Conservation (phyloP, 164 flowering plant genomes). For the Dillenia suffruticosa region DNA sequence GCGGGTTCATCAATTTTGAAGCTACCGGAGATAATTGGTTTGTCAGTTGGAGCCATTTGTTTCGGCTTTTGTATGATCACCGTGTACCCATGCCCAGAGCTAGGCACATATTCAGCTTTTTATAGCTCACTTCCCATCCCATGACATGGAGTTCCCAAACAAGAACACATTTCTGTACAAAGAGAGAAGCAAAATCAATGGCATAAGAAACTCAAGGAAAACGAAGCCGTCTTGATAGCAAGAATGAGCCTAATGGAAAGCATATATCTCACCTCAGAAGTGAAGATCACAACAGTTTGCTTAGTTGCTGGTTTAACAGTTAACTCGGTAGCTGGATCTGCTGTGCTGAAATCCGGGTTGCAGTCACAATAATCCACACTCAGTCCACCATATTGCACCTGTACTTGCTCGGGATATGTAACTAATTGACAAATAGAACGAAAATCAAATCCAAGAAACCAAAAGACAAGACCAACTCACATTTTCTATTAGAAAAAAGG, state of each 20-base stretch:
- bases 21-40: slow-evolving; percentile 43
- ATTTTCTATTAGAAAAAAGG: not conserved
- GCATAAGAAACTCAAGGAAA: not conserved
- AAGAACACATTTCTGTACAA: slow-evolving; percentile 49
- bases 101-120: slow-evolving; percentile 62
- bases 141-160: slow-evolving; percentile 68
- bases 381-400: slow-evolving; percentile 65
- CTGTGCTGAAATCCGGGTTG: slow-evolving; percentile 48
- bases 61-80: slow-evolving; percentile 43
- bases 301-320: slow-evolving; percentile 53
- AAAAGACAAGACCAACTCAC: no score
- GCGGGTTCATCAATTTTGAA: slow-evolving; percentile 49
- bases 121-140: slow-evolving; percentile 67
- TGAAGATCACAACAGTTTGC: slow-evolving; percentile 56
- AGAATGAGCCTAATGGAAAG: not conserved
- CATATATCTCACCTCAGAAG: slow-evolving; percentile 41
- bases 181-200: not conserved
- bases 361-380: slow-evolving; percentile 60
- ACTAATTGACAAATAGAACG: slow-evolving; percentile 23
- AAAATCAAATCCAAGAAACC: not conserved
- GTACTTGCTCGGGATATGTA: slow-evolving; percentile 66
- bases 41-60: slow-evolving; percentile 45
- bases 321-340: slow-evolving; percentile 50
- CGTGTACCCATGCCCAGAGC: slow-evolving; percentile 29
- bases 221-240: not conserved